phyloP scores from a whole-genome alignment of 148 eudicot genomes.

The Heliosperma pusillum region DNA sequence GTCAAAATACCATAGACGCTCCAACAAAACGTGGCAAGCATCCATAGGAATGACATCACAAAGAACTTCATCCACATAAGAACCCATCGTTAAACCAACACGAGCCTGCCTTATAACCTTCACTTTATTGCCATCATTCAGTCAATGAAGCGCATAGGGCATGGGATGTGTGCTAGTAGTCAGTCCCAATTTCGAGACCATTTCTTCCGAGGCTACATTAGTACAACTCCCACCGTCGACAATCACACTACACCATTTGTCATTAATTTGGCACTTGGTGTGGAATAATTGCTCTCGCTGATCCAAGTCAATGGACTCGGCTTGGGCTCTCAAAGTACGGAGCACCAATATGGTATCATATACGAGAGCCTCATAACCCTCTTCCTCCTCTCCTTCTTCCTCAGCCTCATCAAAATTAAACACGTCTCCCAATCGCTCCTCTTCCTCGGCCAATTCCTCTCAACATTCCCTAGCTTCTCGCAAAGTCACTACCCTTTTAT shows the following conservation, averaged over 20 bases:
- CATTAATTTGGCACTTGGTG: too few relatives aligned
- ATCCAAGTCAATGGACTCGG: too few relatives aligned
- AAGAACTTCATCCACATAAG: not conserved
- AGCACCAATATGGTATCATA: not conserved
- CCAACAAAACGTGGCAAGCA: not conserved
- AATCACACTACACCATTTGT: not conserved
- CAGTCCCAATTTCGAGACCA: not conserved
- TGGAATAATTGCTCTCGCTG: too few relatives aligned
- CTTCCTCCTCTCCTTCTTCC: not conserved
- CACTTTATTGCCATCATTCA: not conserved
- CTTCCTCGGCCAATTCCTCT: too few relatives aligned
- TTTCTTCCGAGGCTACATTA: not conserved
- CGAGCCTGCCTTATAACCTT: not conserved
- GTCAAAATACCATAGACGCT: not conserved
- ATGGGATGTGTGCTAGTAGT: not conserved
- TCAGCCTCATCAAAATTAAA: not conserved
- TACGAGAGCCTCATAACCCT: not conserved
- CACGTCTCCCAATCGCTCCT: not conserved
- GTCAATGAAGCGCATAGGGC: constrained; percentile 9
- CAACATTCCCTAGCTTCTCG: too few relatives aligned
- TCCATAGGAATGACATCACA: not conserved
- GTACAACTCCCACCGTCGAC: constrained; percentile 4
- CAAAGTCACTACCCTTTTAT: too few relatives aligned
- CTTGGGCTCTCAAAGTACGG: too few relatives aligned
- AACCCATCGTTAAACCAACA: not conserved